Percentiles rank a stretch among this genome's conserved stretches.
Evolutionary conservation across 108 stramenopile species (phyloP).

Genomic region (Aurantiochytrium sp.): DNA sequence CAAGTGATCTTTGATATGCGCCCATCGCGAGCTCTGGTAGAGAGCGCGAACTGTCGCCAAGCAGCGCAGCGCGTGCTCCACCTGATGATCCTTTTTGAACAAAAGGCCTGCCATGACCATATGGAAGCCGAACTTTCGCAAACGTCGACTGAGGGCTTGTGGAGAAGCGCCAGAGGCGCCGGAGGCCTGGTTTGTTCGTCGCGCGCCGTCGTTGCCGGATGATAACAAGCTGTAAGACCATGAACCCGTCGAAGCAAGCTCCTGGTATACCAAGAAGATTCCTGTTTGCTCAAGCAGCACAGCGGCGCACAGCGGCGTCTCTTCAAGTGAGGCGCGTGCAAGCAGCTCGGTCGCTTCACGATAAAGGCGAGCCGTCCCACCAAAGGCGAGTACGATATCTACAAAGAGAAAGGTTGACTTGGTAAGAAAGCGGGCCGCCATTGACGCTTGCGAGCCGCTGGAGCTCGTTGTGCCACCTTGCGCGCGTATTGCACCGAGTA

Average conservation of each 20-base stretch:
- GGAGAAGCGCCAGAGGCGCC: neutral
- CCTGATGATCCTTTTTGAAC: neutral
- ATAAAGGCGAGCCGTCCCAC: neutral
- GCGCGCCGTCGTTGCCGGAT: no score
- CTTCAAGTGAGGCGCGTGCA: neutral
- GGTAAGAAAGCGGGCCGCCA: neutral
- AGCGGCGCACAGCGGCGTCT: neutral
- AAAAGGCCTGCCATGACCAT: neutral
- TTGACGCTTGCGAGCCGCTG: neutral
- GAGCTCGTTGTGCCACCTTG: neutral
- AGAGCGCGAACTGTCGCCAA: neutral
- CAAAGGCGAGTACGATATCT: neutral
- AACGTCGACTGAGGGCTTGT: neutral
- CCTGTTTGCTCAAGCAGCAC: neutral
- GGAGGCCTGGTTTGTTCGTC: neutral
- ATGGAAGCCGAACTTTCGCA: slow-evolving; percentile 6
- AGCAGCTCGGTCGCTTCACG: neutral
- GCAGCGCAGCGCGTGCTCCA: neutral
- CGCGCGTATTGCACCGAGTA: neutral
- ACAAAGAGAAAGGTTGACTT: neutral
- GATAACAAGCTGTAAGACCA: neutral
- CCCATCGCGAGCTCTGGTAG: neutral
- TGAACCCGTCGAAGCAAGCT: neutral
- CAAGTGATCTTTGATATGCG: neutral
- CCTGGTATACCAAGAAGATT: neutral